Percentiles rank a stretch among this genome's conserved stretches.
These are phyloP conservation scores for Polyporus arcularius DNA, from an alignment of 768 basidiomycete species.

Conservation along the genomic window DNA sequence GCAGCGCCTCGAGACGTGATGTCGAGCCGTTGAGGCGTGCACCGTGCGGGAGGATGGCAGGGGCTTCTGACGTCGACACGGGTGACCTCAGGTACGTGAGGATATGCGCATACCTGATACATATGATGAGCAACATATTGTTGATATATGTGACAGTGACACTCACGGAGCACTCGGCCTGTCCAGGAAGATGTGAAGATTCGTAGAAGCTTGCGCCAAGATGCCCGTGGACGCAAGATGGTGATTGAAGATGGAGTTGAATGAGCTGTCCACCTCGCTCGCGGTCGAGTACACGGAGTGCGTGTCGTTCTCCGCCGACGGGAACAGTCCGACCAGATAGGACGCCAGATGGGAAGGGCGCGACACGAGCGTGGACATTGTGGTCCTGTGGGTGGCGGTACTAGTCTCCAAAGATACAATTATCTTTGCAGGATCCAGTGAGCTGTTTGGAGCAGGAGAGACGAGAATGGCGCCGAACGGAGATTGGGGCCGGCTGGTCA, in stretches of 20 bases:
- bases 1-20: conserved; percentile 60
- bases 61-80: conserved; percentile 43
- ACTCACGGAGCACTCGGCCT: conserved; percentile 79
- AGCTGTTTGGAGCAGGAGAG: conserved; percentile 42
- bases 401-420: conserved; percentile 78
- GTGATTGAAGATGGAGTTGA: conserved; percentile 57
- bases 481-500: conserved; percentile 47
- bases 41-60: conserved; percentile 60
- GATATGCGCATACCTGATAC: conserved; percentile 65
- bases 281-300: conserved; percentile 60
- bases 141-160: background rate
- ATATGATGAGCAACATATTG: background rate
- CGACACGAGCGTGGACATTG: conserved; percentile 64
- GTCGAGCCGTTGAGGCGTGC: conserved; percentile 49
- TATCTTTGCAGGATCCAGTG: conserved; percentile 57
- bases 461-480: conserved; percentile 70
- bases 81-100: conserved; percentile 70
- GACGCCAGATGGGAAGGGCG: conserved; percentile 65
- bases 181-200: conserved; percentile 76
- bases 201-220: conserved; percentile 44
- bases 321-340: conserved; percentile 31
- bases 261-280: conserved; percentile 45
- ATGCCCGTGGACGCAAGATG: conserved; percentile 66
- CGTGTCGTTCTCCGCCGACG: conserved; percentile 38
- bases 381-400: conserved; percentile 65